phyloP scores from a whole-genome alignment of 257 asterid genomes.

The Primulina huaijiensis region DNA sequence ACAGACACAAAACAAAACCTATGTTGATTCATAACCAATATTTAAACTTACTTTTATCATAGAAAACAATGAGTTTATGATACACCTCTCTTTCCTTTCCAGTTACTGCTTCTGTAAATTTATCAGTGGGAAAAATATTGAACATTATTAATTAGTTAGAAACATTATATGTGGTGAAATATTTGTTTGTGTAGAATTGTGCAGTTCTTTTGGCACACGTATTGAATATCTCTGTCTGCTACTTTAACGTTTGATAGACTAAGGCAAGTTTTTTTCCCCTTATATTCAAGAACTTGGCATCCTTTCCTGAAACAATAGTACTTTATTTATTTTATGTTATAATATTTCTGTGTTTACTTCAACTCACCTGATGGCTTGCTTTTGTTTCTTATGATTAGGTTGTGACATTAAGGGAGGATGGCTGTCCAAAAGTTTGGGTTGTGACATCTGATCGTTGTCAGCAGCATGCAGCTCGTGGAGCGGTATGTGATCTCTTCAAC shows the following conservation, averaged over 20 bases:
- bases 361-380: slow-evolving; percentile 5
- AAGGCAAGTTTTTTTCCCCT: not conserved
- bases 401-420: slow-evolving; percentile 82
- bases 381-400: slow-evolving; percentile 43
- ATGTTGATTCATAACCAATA: slow-evolving; percentile 4
- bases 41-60: slow-evolving; percentile 10
- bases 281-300: not conserved
- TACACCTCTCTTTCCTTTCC: not conserved
- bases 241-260: no score
- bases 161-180: not conserved
- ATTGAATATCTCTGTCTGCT: not conserved
- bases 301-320: slow-evolving; percentile 7
- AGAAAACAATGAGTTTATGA: slow-evolving; percentile 14
- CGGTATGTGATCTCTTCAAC: slow-evolving; percentile 50
- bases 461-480: slow-evolving; percentile 89
- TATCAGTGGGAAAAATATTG: not conserved
- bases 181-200: not conserved
- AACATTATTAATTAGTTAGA: not conserved
- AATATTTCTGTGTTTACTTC: not conserved
- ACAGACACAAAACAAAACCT: slow-evolving; percentile 2
- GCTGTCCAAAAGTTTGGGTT: slow-evolving; percentile 98
- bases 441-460: slow-evolving; percentile 82
- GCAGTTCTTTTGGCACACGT: not conserved
- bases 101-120: not conserved
- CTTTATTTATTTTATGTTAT: slow-evolving; percentile 6